Evolutionary conservation across 208 protist species (phyloP), one percentile per base, ranked within the genome.

Genomic region (Trypanosoma rangeli): DNA sequence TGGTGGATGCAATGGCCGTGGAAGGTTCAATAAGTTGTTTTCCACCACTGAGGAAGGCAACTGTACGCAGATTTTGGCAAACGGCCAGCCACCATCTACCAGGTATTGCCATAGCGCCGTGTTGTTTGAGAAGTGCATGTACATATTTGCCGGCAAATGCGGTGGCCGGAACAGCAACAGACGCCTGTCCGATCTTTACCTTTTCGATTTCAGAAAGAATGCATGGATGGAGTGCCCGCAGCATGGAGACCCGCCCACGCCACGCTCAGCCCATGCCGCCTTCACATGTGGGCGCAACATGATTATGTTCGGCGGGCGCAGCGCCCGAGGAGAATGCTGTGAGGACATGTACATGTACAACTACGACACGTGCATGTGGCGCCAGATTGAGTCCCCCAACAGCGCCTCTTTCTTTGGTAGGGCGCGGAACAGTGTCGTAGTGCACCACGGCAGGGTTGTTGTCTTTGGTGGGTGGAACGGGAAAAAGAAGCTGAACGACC

Each of bases 401-500:
- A 64, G 52, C 37, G 63, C 44, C 8, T 26, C 64, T 24, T 73
- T 89, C 39, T 90, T 96, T 76, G 83, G 85, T 15, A 79, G 91
- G 13, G 91, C 91, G n/a, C 85, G 91, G 26, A 91, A 96, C 76
- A 92, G 86, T 70, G 84, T 85, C 24, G 85, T 94, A 22, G 84
- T 89, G 73, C 91, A 96, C 78, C 68, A 88, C 73, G 91, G 87
- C 61, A 81, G 73, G 58, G 84, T 94, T 67, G 78, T 94, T 60
- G 83, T 94, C 31, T 96, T 96, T 70, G 91, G 86, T 20, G 91
- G 91, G 33, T 96, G 91, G 89, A 93, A 92, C 62, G 91, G 91
- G 10, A 87, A 85, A 63, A 91, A 91, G 62, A 96, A 96, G 64
- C 75, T 96, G 31, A 94, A 93, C 66, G 91, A 96, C 66, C 75